Conservation (phyloP, 2,329 filamentous ascomycete genomes). For the Seiridium unicorne region DNA sequence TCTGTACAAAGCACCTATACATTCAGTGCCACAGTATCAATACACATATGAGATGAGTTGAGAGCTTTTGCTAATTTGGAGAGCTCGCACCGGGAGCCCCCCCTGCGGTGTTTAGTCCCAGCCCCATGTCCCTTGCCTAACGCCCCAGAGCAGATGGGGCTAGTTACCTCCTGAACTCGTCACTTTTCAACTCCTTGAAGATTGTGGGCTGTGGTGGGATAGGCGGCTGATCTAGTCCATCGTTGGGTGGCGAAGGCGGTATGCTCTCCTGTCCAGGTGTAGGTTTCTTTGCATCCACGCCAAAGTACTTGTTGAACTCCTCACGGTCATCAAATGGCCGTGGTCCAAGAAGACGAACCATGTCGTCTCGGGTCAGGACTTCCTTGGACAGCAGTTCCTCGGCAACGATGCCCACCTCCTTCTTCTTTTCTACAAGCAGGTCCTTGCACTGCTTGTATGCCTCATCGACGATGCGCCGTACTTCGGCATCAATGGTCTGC, state of each 20-base stretch:
- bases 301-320: constrained; percentile 95
- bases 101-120: background rate
- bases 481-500: constrained; percentile 86
- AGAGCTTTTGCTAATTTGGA: constrained; percentile 16
- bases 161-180: constrained; percentile 18
- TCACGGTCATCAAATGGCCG: constrained; percentile 81
- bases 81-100: background rate
- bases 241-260: constrained; percentile 53
- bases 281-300: constrained; percentile 39
- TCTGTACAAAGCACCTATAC: constrained; percentile 12
- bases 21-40: constrained; percentile 11
- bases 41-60: constrained; percentile 25
- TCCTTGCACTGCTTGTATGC: constrained; percentile 89
- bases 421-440: constrained; percentile 81
- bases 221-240: constrained; percentile 38
- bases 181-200: constrained; percentile 21
- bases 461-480: constrained; percentile 85
- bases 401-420: constrained; percentile 83
- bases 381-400: constrained; percentile 94
- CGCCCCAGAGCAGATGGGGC: background rate
- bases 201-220: constrained; percentile 24
- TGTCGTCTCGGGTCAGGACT: constrained; percentile 85
- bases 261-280: constrained; percentile 52
- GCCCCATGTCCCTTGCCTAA: constrained; percentile 7
- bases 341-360: constrained; percentile 82